Conservation (phyloP, 345 rosid species). For the Sisymbrium irio region DNA sequence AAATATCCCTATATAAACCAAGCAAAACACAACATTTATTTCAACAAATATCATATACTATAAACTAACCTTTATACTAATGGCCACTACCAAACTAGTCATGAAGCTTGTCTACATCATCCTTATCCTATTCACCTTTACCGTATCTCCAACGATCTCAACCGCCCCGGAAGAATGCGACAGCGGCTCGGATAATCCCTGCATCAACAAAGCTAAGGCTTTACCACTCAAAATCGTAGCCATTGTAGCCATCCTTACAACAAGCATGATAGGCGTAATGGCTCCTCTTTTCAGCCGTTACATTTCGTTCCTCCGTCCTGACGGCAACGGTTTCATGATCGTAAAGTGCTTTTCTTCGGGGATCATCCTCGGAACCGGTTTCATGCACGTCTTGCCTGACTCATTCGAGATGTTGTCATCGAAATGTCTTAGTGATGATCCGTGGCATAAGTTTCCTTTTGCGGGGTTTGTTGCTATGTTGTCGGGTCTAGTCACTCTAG, state of each 20-base stretch:
- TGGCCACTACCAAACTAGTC: slow-evolving; percentile 24
- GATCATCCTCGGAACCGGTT: slow-evolving; percentile 78
- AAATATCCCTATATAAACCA: slow-evolving; percentile 26
- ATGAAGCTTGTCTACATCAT: slow-evolving; percentile 13
- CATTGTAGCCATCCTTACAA: slow-evolving; percentile 43
- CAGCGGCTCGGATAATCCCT: slow-evolving; percentile 16
- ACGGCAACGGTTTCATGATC: slow-evolving; percentile 47
- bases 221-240: slow-evolving; percentile 61
- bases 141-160: slow-evolving; percentile 26
- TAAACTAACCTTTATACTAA: background rate
- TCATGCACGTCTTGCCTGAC: slow-evolving; percentile 83
- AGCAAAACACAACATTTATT: slow-evolving; percentile 16
- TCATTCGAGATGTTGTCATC: slow-evolving; percentile 71
- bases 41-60: slow-evolving; percentile 2
- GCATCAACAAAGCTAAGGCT: slow-evolving; percentile 53
- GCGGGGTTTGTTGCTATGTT: slow-evolving; percentile 78
- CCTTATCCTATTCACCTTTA: slow-evolving; percentile 17
- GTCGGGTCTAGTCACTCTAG: slow-evolving; percentile 60
- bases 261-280: slow-evolving; percentile 65
- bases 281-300: slow-evolving; percentile 52
- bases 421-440: slow-evolving; percentile 53
- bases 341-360: slow-evolving; percentile 71
- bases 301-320: slow-evolving; percentile 57
- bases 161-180: slow-evolving; percentile 24
- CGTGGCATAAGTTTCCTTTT: slow-evolving; percentile 84